Conservation (phyloP, 192 early-diverging fungal genomes). For the Entomortierella beljakovae region DNA sequence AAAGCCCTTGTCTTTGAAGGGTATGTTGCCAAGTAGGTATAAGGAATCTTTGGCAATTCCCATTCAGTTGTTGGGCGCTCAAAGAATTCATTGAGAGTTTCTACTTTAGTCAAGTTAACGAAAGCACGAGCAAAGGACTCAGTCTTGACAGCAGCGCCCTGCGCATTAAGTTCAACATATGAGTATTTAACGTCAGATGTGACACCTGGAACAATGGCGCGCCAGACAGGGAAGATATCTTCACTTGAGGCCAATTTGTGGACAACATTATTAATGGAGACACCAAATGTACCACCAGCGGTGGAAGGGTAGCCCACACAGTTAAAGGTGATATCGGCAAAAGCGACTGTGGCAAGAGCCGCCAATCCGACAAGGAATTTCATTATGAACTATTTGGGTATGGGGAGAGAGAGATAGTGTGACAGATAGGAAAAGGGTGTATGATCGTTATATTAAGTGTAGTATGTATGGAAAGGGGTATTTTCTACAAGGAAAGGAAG, state of each 20-base stretch:
- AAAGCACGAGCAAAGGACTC: slow-evolving; percentile 31
- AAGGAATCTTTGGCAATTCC: slow-evolving; percentile 55
- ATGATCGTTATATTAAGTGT: too few species aligned
- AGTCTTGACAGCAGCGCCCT: slow-evolving; percentile 5
- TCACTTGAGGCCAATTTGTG: slow-evolving; percentile 11
- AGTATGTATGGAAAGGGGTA: too few species aligned
- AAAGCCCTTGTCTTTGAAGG: slow-evolving; percentile 55
- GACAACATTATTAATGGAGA: neutral
- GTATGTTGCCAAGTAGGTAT: slow-evolving; percentile 57
- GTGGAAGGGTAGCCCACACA: too few species aligned
- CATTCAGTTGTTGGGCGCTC: slow-evolving; percentile 54
- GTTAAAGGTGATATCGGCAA: slow-evolving; percentile 25
- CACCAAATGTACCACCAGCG: too few species aligned
- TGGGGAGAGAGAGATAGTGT: neutral
- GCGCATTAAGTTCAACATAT: slow-evolving; percentile 19
- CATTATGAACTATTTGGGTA: slow-evolving; percentile 7
- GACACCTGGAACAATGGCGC: slow-evolving; percentile 15
- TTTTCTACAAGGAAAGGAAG: too few species aligned
- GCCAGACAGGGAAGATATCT: slow-evolving; percentile 21
- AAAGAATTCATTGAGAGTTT: slow-evolving; percentile 62
- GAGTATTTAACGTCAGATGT: slow-evolving; percentile 16
- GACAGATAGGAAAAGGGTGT: too few species aligned
- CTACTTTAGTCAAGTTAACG: neutral
- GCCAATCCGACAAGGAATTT: slow-evolving; percentile 32
- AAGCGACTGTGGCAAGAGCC: slow-evolving; percentile 26